Base-by-base conservation (phyloP, 2,329 filamentous ascomycete genomes). In the Sodiomyces alkalinus region DNA sequence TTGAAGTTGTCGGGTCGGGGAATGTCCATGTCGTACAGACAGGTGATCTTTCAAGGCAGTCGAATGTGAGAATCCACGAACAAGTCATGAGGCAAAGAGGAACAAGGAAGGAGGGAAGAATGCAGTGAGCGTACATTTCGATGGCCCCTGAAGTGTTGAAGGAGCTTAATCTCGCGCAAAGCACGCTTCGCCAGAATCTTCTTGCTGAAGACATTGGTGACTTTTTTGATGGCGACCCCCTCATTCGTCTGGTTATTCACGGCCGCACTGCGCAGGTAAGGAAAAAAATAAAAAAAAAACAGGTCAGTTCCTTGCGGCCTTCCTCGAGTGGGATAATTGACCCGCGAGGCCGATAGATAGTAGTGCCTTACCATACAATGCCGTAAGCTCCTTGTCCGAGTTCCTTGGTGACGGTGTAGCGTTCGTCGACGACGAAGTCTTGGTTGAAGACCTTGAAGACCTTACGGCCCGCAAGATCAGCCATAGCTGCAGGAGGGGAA, bases 141-240 rank as follows among this genome's bases (percentile, higher is more conserved):
- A 48, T 87, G 80, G 29, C 81, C 81, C 46, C 90, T 73, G 62
- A 98, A 98, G 58, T 98, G 90, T 62, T 96, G 87, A 39, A 98
- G 68, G 43, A 98, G 71, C 71, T 96, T 98, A 60, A 98, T 96
- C 62, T 98, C 90, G 55, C 90, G 76, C 64, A 98, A 59, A 27
- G 90, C 90, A 49, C 90, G 81, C 74, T 98, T 98, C 46, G 90
- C 90, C 41, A 98, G 69, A 44, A 98, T 98, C 74, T 96, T 96
- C 64, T 98, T 98, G 70, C 85, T 94, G 60, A 98, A 98, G 46
- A 98, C 87, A 80, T 98, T 98, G 63, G 90, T 98, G 53, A 98
- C 83, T 61, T 98, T 98, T 62, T 98, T 98, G 66, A 98, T 90
- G 46, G 90, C 90, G 38, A 98, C 86, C 22, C 87, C 86, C 52